Evolutionary conservation across 345 rosid species (phyloP), one percentile per base, ranked within the genome.

Genomic region (Euclidium syriacum): DNA sequence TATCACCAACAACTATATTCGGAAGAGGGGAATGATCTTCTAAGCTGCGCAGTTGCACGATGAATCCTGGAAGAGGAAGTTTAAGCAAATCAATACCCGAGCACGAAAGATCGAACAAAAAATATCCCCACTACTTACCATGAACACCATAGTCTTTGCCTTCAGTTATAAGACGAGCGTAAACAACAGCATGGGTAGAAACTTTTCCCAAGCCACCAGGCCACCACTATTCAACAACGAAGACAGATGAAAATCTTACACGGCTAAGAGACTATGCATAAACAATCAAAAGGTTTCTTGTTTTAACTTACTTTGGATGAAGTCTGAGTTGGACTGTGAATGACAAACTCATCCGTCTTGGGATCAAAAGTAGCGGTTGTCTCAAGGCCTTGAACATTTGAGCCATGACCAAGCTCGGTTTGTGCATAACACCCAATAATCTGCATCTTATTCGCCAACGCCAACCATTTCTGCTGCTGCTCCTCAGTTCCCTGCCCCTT

Each of bases 401-500:
- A 95, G 65, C 98, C 99, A 72, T 95, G 99, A 60, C 99, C 99
- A 47, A 95, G 98, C 77, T 95, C 99, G 68, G 99, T 95, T 56
- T 95, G 99, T 20, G 98, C 98, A 83, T 95, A 95, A 75, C 96
- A 86, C 52, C 99, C 98, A 67, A 95, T 86, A 68, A 95, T 95
- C 76, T 95, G 91, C 99, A 95, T 88, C 81, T 75, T 90, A 74
- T 65, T 65, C 12, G 99, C 99, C 81, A 88, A 73, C 3, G 98
- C 77, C 65, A 95, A 68, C 99, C 98, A 95, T 72, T 90, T 86
- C 78, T 83, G 56, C 34, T 90, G 98, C 78, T 95, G 98, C 84
- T 90, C 94, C 5, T 83, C 95, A 5, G 98, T 90, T 9, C 99
- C 99, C 62, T 88, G 96, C 23, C 99, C 99, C 75, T 81, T 82